Conservation (phyloP, 345 rosid genomes). For the Eucalyptus pauciflora region DNA sequence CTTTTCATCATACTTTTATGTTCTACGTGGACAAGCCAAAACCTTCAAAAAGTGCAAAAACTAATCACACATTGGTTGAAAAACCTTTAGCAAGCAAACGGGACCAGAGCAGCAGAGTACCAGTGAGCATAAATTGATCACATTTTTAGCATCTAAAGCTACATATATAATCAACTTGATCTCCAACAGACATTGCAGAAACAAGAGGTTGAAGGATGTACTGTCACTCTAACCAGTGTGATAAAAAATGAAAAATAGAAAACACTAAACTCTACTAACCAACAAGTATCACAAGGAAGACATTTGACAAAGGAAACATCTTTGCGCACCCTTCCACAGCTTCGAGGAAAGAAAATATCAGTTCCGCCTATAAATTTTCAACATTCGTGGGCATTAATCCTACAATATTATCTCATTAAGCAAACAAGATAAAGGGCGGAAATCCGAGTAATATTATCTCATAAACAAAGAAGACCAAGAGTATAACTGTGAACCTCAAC, state of each 20-base stretch:
- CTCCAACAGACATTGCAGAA: neutral
- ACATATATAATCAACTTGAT: neutral
- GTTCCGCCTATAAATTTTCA: slow-evolving; percentile 32
- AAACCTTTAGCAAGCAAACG: neutral
- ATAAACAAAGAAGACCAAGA: neutral
- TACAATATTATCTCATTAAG: neutral
- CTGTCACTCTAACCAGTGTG: neutral
- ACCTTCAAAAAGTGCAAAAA: neutral
- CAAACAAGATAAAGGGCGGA: neutral
- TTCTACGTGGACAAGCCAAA: neutral
- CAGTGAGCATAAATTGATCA: neutral
- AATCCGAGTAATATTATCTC: neutral
- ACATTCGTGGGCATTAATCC: neutral
- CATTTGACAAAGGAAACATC: slow-evolving; percentile 48
- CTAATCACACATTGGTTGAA: neutral
- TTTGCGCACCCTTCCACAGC: slow-evolving; percentile 78
- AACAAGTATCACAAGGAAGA: slow-evolving; percentile 69
- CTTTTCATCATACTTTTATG: neutral
- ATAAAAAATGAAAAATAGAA: neutral
- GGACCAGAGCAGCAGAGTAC: neutral
- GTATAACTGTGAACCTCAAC: slow-evolving; percentile 38
- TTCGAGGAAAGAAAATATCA: slow-evolving; percentile 65
- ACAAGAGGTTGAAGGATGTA: neutral
- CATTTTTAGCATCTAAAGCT: neutral
- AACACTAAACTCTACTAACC: slow-evolving; percentile 20